Conservation (phyloP, 176 grass and related monocot genomes). For the Cenchrus americanus region DNA sequence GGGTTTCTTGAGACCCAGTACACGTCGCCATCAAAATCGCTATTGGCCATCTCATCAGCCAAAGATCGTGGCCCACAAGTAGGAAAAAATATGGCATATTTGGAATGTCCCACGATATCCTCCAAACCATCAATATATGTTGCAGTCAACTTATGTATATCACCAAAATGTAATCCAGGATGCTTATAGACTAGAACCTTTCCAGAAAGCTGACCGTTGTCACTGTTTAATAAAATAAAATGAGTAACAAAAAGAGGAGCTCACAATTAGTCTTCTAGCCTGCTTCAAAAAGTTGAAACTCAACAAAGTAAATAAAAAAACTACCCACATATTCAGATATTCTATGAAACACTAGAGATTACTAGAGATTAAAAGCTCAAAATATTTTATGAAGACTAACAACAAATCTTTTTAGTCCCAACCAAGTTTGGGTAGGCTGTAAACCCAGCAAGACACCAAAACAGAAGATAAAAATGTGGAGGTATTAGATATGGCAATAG, state of each 20-base stretch:
- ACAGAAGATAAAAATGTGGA: not conserved
- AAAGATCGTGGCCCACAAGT: conserved; percentile 61
- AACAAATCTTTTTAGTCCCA: not conserved
- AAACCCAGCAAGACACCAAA: not conserved
- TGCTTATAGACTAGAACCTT: conserved; percentile 76
- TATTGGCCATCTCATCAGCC: conserved; percentile 81
- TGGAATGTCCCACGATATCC: conserved; percentile 55
- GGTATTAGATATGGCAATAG: not conserved
- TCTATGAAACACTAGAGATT: not conserved
- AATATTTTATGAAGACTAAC: not conserved
- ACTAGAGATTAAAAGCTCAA: not conserved
- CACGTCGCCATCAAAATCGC: conserved; percentile 77
- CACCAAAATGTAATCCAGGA: conserved; percentile 78
- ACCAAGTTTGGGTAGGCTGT: not conserved
- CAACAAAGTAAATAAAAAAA: not conserved
- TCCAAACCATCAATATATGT: conserved; percentile 53
- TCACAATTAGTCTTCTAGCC: not conserved
- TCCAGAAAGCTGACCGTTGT: conserved; percentile 64
- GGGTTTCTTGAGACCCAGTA: conserved; percentile 76
- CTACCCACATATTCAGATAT: not conserved
- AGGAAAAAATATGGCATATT: conserved; percentile 76
- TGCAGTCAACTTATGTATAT: conserved; percentile 65
- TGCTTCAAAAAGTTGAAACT: not conserved
- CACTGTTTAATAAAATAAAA: conserved; percentile 49
- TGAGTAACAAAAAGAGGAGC: conserved; percentile 22